These are phyloP conservation scores for Inga oerstediana DNA, from an alignment of 306 rosid species.

Conservation along the genomic window DNA sequence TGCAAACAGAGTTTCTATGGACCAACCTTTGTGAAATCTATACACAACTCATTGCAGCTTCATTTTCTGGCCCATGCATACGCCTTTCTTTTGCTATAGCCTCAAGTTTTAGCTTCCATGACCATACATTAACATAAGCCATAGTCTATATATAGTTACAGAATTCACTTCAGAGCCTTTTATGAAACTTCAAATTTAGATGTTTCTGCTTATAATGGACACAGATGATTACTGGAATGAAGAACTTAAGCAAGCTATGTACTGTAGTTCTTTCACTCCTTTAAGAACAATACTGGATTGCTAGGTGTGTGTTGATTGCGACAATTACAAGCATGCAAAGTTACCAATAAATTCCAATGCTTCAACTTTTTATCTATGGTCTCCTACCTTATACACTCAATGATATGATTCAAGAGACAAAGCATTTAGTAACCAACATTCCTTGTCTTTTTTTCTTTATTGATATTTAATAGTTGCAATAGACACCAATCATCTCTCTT, in stretches of 20 bases:
- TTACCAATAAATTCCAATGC: neutral
- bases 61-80: neutral
- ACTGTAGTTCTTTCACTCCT: neutral
- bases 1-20: neutral
- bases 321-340: neutral
- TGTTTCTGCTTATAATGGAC: neutral
- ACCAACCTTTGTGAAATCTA: slow-evolving; percentile 1
- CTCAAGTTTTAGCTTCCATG: neutral
- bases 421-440: neutral
- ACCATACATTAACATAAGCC: neutral
- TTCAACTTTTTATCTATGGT: slow-evolving; percentile 16
- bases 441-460: neutral
- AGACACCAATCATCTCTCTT: neutral
- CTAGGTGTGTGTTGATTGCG: neutral
- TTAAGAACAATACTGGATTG: neutral
- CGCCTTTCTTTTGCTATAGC: neutral
- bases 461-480: neutral
- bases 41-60: neutral
- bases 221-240: neutral
- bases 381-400: slow-evolving; percentile 4
- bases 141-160: neutral
- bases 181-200: neutral
- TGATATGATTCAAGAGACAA: neutral
- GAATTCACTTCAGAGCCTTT: neutral
- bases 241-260: neutral